Percentiles rank a stretch among this genome's conserved stretches.
Evolutionary conservation across 176 grass and related monocot genomes (phyloP).

Genomic region (Pontederia crassipes): DNA sequence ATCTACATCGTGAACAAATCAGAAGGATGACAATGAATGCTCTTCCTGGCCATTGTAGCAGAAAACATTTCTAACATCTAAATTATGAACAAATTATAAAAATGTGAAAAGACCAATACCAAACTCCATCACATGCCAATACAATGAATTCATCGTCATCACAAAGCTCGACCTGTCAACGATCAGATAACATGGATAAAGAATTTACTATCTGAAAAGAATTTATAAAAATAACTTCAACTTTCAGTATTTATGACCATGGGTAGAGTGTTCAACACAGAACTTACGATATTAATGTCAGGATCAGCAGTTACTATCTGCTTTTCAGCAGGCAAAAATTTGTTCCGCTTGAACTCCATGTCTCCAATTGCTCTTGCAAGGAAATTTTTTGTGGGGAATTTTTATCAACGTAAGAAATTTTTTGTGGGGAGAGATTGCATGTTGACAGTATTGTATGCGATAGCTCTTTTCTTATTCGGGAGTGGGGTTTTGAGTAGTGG

Average conservation of each 20-base stretch:
- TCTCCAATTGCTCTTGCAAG: too few relatives aligned
- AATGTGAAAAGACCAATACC: slow-evolving; percentile 33
- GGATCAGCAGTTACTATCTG: slow-evolving; percentile 83
- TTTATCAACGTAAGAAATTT: too few relatives aligned
- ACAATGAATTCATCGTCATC: slow-evolving; percentile 90
- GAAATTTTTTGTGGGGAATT: too few relatives aligned
- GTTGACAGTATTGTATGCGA: too few relatives aligned
- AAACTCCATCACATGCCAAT: slow-evolving; percentile 94
- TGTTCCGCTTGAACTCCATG: slow-evolving; percentile 91
- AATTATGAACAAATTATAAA: background rate
- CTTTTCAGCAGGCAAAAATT: slow-evolving; percentile 77
- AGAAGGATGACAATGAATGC: too few relatives aligned
- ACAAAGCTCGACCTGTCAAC: slow-evolving; percentile 66
- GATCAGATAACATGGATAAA: slow-evolving; percentile 1
- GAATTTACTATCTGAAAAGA: background rate
- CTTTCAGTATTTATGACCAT: slow-evolving; percentile 3
- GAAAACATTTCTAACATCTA: background rate
- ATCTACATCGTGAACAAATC: too few relatives aligned
- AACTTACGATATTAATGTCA: slow-evolving; percentile 66
- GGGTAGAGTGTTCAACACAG: background rate
- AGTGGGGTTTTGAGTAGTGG: too few relatives aligned
- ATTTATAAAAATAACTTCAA: background rate
- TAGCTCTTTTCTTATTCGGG: too few relatives aligned
- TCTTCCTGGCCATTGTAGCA: background rate
- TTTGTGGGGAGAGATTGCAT: too few relatives aligned